Base-by-base conservation (phyloP, 208 protist species). In the Acanthamoeba healyi region DNA sequence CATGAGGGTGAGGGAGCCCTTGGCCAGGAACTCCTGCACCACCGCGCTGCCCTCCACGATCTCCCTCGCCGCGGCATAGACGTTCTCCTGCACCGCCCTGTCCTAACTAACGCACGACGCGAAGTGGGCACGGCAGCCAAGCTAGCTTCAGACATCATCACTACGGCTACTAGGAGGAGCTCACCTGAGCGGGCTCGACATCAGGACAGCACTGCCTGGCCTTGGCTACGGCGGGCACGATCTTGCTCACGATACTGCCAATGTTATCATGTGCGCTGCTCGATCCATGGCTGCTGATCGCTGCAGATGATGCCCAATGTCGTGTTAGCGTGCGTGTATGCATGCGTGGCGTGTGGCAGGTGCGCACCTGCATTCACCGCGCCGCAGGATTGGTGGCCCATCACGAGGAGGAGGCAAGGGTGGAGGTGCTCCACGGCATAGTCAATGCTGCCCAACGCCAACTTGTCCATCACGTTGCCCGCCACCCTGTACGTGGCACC, bases 21-120 rank as follows among this genome's bases (percentile, higher is more conserved):
- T 9, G 61, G 29, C 44, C 51, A 91, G n/a, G 84, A 24, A 46
- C 44, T 72, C 61, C 84, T 91, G 17, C 1, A 63, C 51, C 32
- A 91, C 42, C 61, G 6, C 5, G 61, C 56, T 74, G 51, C 61
- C 56, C 56, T 91, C 61, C 51, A 91, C 56, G 34, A 91, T 91
- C 51, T 91, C 84, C 26, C 61, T 0, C 84, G 61, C 61, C 61
- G 84, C 10, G 12, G 51, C 54, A 22, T 77, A 91, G 24, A 72
- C 84, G 42, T 91, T 91, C 84, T 74, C 56, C 61, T 91, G 84
- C 61, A 91, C 84, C 61, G 84, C 84, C 56, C 15, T 36, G n/a
- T 91, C 84, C 61, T 77, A 77, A 3, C n/a, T n/a, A n/a, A n/a
- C n/a, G n/a, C n/a, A n/a, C n/a, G n/a, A n/a, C n/a, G n/a, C n/a